These are phyloP conservation scores for Achaetomiella virescens DNA, from an alignment of 495 filamentous ascomycete genomes.

Conservation along the genomic window DNA sequence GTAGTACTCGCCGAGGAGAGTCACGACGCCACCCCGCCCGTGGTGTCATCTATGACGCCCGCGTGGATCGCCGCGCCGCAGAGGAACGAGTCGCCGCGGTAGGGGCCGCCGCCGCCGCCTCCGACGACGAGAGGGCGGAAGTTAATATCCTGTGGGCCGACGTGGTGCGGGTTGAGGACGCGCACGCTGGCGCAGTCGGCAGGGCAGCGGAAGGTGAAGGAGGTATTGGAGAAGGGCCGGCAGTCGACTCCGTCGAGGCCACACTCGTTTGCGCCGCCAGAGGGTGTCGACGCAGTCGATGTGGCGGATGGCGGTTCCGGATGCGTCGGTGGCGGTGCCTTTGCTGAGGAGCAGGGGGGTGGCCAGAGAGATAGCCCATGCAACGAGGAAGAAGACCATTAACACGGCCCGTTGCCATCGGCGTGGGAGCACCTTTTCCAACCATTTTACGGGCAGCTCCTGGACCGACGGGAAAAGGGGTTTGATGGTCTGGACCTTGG, in stretches of 20 bases:
- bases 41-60: conserved; percentile 59
- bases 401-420: conserved; percentile 50
- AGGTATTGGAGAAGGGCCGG: conserved; percentile 62
- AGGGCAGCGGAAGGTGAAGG: conserved; percentile 72
- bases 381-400: conserved; percentile 51
- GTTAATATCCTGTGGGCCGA: conserved; percentile 64
- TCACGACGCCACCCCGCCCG: conserved; percentile 57
- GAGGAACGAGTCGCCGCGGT: conserved; percentile 76
- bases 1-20: conserved; percentile 59
- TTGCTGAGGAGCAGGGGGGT: conserved; percentile 48
- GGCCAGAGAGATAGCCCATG: conserved; percentile 63
- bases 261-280: conserved; percentile 65
- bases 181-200: conserved; percentile 60
- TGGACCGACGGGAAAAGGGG: conserved; percentile 63
- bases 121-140: conserved; percentile 69
- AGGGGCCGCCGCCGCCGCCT: conserved; percentile 49
- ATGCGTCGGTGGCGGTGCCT: conserved; percentile 53
- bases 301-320: conserved; percentile 54
- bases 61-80: conserved; percentile 35
- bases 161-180: conserved; percentile 62
- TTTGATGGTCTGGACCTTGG: conserved; percentile 39
- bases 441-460: conserved; percentile 52
- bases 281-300: conserved; percentile 51
- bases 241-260: conserved; percentile 72
- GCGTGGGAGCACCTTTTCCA: conserved; percentile 55